Conservation (phyloP, 1,139 yeast genomes). For the Debaryomyces subglobosus region DNA sequence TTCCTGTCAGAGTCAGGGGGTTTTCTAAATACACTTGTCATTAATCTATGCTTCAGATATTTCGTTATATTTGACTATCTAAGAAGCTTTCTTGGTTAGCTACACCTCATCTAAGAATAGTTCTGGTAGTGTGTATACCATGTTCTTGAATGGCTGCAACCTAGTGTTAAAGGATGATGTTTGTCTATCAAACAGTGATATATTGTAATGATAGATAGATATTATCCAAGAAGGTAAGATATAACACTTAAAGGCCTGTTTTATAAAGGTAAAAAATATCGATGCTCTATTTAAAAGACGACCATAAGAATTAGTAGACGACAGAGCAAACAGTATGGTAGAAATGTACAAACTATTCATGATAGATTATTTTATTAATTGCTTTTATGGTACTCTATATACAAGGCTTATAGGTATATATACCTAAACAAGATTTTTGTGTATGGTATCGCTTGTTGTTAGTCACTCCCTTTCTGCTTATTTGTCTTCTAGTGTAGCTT, state of each 20-base stretch:
- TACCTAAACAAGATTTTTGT: not conserved
- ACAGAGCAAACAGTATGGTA: too few relatives aligned
- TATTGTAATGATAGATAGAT: too few relatives aligned
- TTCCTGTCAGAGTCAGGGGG: slow-evolving; percentile 52
- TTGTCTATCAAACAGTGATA: not conserved
- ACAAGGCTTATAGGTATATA: not conserved
- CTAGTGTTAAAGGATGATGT: not conserved
- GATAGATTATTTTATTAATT: not conserved
- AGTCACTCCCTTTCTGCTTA: not conserved
- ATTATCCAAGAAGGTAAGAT: too few relatives aligned
- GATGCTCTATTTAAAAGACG: too few relatives aligned
- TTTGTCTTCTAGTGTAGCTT: not conserved
- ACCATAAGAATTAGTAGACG: too few relatives aligned
- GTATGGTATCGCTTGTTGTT: not conserved
- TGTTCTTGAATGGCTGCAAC: not conserved
- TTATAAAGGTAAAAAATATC: too few relatives aligned
- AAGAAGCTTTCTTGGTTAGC: not conserved
- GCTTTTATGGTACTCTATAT: not conserved
- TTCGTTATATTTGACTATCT: not conserved
- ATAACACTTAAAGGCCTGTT: too few relatives aligned
- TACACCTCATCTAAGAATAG: slow-evolving; percentile 4
- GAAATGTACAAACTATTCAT: too few relatives aligned
- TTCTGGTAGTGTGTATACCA: not conserved
- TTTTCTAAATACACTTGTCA: slow-evolving; percentile 37
- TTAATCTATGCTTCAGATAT: slow-evolving; percentile 10